Conservation (phyloP, 1,284 basidiomycete genomes). For the Peniophora sp. region DNA sequence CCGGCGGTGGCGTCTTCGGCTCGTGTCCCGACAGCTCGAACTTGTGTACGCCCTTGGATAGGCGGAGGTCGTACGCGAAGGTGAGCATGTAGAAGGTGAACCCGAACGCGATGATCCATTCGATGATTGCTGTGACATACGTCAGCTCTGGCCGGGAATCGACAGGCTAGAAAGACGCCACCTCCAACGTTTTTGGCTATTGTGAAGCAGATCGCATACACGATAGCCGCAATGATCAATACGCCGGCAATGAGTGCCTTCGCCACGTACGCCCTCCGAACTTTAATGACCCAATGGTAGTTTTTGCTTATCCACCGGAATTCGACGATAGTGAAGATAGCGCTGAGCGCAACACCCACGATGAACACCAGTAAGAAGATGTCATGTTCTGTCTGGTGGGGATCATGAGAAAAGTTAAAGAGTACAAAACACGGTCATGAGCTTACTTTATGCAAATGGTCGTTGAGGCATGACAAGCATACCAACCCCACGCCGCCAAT, state of each 20-base stretch:
- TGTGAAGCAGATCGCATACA: conserved; percentile 48
- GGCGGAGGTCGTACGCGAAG: conserved; percentile 58
- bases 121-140: conserved; percentile 40
- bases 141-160: not conserved
- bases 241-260: conserved; percentile 52
- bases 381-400: conserved; percentile 15
- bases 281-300: conserved; percentile 34
- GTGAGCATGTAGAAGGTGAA: conserved; percentile 66
- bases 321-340: conserved; percentile 68
- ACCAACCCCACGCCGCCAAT: conserved; percentile 51
- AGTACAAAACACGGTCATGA: no score
- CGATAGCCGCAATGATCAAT: conserved; percentile 53
- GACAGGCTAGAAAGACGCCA: conserved; percentile 18
- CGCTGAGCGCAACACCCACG: conserved; percentile 45
- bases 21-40: conserved; percentile 15
- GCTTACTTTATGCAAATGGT: conserved; percentile 13
- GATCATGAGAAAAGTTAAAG: no score
- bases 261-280: conserved; percentile 48
- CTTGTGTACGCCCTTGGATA: conserved; percentile 38
- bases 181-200: conserved; percentile 41
- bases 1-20: conserved; percentile 1
- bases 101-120: conserved; percentile 67
- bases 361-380: conserved; percentile 21
- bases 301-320: conserved; percentile 59
- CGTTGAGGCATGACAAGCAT: conserved; percentile 20